phyloP scores from a whole-genome alignment of 1,284 basidiomycete species.

The Serendipita sp. region DNA sequence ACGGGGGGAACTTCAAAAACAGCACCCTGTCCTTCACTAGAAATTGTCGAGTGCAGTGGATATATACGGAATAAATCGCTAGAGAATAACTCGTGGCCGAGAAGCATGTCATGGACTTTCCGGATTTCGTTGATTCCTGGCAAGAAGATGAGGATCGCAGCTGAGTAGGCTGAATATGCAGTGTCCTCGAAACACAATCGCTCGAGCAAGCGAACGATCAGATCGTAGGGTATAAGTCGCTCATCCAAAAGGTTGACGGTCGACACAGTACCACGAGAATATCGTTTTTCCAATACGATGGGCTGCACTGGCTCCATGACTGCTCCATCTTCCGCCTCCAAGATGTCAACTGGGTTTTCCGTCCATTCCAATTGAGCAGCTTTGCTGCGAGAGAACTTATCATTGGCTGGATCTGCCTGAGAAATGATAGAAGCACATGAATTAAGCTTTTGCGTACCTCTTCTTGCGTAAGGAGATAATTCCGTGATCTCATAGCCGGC shows the following conservation, averaged over 20 bases:
- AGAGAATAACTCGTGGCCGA: conserved; percentile 60
- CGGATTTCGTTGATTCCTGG: conserved; percentile 91
- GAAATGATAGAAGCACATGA: conserved; percentile 7
- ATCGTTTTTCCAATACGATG: conserved; percentile 41
- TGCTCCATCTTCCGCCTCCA: conserved; percentile 53
- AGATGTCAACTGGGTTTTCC: conserved; percentile 53
- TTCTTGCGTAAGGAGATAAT: conserved; percentile 71
- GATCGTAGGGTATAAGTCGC: conserved; percentile 77
- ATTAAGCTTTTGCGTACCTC: conserved; percentile 30
- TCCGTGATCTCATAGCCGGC: conserved; percentile 78
- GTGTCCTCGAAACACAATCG: conserved; percentile 65
- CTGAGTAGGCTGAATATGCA: conserved; percentile 46
- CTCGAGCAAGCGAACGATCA: conserved; percentile 79
- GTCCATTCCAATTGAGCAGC: conserved; percentile 52
- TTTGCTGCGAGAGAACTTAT: conserved; percentile 53
- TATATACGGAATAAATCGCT: conserved; percentile 60
- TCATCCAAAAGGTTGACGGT: conserved; percentile 86
- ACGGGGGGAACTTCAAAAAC: conserved; percentile 79
- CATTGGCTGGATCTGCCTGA: conserved; percentile 27
- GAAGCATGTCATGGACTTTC: conserved; percentile 69
- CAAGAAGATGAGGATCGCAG: conserved; percentile 85
- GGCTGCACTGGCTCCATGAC: conserved; percentile 33
- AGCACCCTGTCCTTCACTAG: conserved; percentile 77
- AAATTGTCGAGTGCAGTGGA: conserved; percentile 87
- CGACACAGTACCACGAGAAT: conserved; percentile 55